Percentiles rank a stretch among this genome's conserved stretches.
Evolutionary conservation across 202 grass and related monocot species (phyloP).

Genomic region (Panicum virgatum): DNA sequence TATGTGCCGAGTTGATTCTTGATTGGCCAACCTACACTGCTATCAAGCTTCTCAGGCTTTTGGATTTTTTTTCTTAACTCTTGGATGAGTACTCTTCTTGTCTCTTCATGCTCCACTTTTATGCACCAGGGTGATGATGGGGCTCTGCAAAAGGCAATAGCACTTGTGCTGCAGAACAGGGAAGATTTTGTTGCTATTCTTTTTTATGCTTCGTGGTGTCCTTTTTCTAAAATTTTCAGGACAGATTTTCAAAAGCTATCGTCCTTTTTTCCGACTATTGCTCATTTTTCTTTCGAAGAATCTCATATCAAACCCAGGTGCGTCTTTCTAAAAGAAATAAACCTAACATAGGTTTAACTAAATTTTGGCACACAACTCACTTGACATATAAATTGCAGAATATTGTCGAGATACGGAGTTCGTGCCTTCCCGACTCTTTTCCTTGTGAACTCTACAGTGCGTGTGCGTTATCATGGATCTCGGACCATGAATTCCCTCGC

Average conservation of each 20-base stretch:
- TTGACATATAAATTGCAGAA: conserved; percentile 48
- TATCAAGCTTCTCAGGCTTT: neutral
- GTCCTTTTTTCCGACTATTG: conserved; percentile 50
- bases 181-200: conserved; percentile 61
- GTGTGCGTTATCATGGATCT: conserved; percentile 67
- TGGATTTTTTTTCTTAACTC: conserved; percentile 1
- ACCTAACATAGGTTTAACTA: neutral
- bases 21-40: neutral
- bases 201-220: conserved; percentile 85
- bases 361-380: neutral
- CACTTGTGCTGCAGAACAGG: conserved; percentile 49
- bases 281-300: conserved; percentile 80
- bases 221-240: conserved; percentile 68
- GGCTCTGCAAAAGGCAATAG: conserved; percentile 52
- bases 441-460: conserved; percentile 65
- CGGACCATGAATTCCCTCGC: conserved; percentile 54
- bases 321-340: conserved; percentile 5
- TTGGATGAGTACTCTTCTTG: neutral
- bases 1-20: neutral
- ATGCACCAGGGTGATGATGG: conserved; percentile 53
- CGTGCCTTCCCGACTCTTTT: conserved; percentile 65
- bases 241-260: conserved; percentile 62
- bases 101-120: conserved; percentile 8
- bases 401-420: conserved; percentile 75
- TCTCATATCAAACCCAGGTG: conserved; percentile 68